Evolutionary conservation across 352 stramenopile genomes (phyloP).

Genomic region (Globisporangium viniferum): DNA sequence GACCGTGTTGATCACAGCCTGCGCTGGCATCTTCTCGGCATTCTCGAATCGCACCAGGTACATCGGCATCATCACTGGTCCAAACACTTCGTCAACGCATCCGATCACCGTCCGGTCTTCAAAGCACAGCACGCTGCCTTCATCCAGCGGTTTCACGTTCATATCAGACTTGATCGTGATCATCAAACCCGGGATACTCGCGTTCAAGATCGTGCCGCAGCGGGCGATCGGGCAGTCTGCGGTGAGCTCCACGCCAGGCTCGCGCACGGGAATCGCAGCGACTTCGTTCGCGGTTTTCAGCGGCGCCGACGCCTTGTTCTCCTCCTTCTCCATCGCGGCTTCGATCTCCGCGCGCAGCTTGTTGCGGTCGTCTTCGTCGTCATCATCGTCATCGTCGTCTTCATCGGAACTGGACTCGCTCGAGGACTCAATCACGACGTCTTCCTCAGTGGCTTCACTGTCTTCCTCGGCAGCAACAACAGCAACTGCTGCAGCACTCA

Average conservation of each 20-base stretch:
- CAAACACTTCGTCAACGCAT: constrained; percentile 84
- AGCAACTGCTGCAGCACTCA: background rate
- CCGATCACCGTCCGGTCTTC: constrained; percentile 72
- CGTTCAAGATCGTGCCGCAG: constrained; percentile 65
- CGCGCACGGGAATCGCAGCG: constrained; percentile 42
- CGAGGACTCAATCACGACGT: constrained; percentile 2
- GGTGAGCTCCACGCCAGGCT: constrained; percentile 70
- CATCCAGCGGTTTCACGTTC: constrained; percentile 60
- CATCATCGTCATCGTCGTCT: constrained; percentile 16
- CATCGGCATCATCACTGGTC: constrained; percentile 81
- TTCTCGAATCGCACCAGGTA: constrained; percentile 82
- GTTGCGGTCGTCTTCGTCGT: constrained; percentile 29
- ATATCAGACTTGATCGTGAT: constrained; percentile 76
- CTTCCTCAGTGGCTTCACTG: constrained; percentile 21
- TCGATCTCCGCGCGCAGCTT: constrained; percentile 74
- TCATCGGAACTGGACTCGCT: constrained; percentile 25
- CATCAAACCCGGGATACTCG: constrained; percentile 59
- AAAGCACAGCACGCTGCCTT: constrained; percentile 81
- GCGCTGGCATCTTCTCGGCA: constrained; percentile 59
- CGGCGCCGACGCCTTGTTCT: constrained; percentile 41
- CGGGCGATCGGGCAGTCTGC: constrained; percentile 63
- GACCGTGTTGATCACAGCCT: constrained; percentile 31
- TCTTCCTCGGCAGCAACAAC: constrained; percentile 4
- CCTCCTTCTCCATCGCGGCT: constrained; percentile 69
- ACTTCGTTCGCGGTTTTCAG: constrained; percentile 73